Conservation (phyloP, 257 asterid genomes). For the Lantana camara region DNA sequence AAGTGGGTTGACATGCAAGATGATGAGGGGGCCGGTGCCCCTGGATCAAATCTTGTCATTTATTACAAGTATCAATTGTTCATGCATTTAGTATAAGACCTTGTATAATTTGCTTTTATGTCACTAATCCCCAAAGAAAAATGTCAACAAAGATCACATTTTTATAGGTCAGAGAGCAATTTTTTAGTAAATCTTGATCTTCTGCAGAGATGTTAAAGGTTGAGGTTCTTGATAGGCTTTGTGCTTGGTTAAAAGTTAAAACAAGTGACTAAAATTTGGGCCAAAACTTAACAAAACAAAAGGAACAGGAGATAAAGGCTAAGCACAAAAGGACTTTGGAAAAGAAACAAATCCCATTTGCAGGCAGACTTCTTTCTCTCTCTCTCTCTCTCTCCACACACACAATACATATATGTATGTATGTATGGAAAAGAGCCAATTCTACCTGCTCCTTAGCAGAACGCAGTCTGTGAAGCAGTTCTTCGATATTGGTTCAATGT, state of each 20-base stretch:
- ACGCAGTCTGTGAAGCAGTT: constrained; percentile 15
- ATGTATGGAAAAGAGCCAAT: background rate
- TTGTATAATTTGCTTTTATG: no score
- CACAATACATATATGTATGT: background rate
- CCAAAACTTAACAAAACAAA: constrained; percentile 39
- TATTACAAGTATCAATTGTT: no score
- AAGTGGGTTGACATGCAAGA: constrained; percentile 18
- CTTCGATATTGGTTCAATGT: background rate
- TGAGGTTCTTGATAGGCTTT: constrained; percentile 17
- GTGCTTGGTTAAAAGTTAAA: constrained; percentile 31
- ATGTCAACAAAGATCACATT: constrained; percentile 15
- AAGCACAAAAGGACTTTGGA: constrained; percentile 42
- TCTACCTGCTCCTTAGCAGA: background rate
- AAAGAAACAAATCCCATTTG: constrained; percentile 47
- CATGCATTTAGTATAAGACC: no score
- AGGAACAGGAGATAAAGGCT: constrained; percentile 45
- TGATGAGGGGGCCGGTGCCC: no score
- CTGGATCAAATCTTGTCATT: no score
- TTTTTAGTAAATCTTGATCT: background rate
- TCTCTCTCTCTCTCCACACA: background rate
- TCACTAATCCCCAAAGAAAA: constrained; percentile 24
- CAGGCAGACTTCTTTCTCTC: no score
- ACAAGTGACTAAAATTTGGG: constrained; percentile 36
- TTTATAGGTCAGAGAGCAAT: background rate
- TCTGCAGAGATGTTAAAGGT: background rate